Evolutionary conservation across 129 eudicot species (phyloP).

Genomic region (Tagetes erecta): DNA sequence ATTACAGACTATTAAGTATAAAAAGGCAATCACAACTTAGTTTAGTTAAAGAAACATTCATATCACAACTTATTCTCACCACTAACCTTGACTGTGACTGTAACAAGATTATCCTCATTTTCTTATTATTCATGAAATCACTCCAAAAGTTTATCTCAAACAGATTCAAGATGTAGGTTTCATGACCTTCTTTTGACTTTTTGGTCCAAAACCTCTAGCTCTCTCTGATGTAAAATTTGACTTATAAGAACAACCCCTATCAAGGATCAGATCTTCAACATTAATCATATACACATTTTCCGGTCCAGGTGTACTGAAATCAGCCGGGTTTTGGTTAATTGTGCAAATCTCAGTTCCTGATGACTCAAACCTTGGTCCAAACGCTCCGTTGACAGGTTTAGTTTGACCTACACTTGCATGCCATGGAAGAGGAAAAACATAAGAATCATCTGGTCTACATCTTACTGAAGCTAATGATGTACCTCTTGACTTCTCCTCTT

Average conservation of each 20-base stretch:
- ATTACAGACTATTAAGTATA: neutral
- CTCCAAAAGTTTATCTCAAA: slow-evolving; percentile 10
- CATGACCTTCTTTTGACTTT: slow-evolving; percentile 29
- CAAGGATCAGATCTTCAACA: slow-evolving; percentile 38
- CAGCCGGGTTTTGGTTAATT: slow-evolving; percentile 80
- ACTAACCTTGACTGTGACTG: slow-evolving; percentile 13
- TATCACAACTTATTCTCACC: slow-evolving; percentile 10
- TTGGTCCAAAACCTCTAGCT: slow-evolving; percentile 29
- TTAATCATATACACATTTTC: slow-evolving; percentile 45
- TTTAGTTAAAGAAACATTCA: slow-evolving; percentile 16
- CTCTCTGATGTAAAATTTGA: slow-evolving; percentile 25
- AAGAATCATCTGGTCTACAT: slow-evolving; percentile 34
- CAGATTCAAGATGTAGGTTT: slow-evolving; percentile 22
- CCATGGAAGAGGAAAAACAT: slow-evolving; percentile 23
- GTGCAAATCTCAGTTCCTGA: slow-evolving; percentile 41
- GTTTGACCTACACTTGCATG: slow-evolving; percentile 28
- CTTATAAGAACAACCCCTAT: slow-evolving; percentile 25
- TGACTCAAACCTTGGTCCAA: slow-evolving; percentile 5
- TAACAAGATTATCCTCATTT: neutral
- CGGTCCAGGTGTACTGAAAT: slow-evolving; percentile 66
- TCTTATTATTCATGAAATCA: slow-evolving; percentile 4
- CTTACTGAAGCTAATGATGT: slow-evolving; percentile 15
- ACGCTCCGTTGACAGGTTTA: slow-evolving; percentile 24
- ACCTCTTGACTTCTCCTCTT: slow-evolving; percentile 39
- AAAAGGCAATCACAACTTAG: slow-evolving; percentile 19